Base-by-base conservation (phyloP, 2,329 filamentous ascomycete species). In the Lachnellula cervina region DNA sequence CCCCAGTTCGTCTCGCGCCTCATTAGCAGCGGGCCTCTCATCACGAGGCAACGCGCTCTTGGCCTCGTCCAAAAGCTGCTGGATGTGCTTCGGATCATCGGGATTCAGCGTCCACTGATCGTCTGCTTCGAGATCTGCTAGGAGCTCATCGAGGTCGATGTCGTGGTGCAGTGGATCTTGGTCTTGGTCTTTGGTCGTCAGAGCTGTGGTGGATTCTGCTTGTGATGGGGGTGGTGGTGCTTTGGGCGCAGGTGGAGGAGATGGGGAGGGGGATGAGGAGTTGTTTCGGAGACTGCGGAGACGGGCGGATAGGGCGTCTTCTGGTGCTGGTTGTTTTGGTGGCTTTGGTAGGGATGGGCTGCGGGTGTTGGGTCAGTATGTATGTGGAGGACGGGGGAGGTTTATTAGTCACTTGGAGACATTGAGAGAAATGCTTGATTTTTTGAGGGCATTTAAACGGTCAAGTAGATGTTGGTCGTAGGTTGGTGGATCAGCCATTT, bases 381-480 rank as follows among this genome's bases (percentile, higher is more conserved):
- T 51, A 58, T 56, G 57, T 62, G 59, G 44, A 37, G 49, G 28
- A 23, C 11, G 17, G 6, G 17, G 13, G 28, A 34, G 21, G 44
- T 32, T 17, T 28, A 40, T 17, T 28, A 40, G 25, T 57, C 60
- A 68, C 67, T 62, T 66, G 53, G 61, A 54, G 16, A 62, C 40
- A 23, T 65, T 59, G 21, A 68, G 55, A 40, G 59, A 55, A 19
- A 69, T 59, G 44, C 44, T 64, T n/a, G 67, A 66, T 56, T 66
- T 68, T 56, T 67, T 68, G 11, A 70, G 61, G 9, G 66, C 66
- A 52, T 70, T 69, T 13, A 70, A 59, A 11, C 68, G 65, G 23
- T 62, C 56, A 4, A 70, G 60, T 13, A 70, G 66, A 48, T 62
- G 50, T 48, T 67, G 55, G 40, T 70, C 67, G 46, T 65, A 66